phyloP scores from a whole-genome alignment of 129 eudicot genomes.

The Scalesia atractyloides region DNA sequence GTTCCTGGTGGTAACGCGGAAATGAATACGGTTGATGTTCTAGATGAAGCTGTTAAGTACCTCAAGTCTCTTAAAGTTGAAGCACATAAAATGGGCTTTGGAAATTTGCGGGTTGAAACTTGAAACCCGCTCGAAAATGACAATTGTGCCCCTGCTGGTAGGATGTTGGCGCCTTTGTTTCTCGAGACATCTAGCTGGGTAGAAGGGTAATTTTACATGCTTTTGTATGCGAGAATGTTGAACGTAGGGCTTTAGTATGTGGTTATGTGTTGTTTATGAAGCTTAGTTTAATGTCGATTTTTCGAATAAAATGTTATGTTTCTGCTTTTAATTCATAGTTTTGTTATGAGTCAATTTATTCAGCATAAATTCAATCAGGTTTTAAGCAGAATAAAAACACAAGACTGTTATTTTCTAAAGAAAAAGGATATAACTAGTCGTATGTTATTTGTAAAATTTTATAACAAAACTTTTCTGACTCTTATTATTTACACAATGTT shows the following conservation, averaged over 20 bases:
- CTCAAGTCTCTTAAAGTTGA: conserved; percentile 84
- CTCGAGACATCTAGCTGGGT: conserved; percentile 1
- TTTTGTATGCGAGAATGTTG: conserved; percentile 12
- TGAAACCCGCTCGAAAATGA: conserved; percentile 2
- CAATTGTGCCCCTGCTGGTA: conserved; percentile 14
- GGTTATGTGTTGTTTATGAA: conserved; percentile 33
- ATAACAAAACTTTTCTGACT: no score
- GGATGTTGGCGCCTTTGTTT: conserved; percentile 23
- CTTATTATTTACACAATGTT: no score
- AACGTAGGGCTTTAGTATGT: conserved; percentile 27
- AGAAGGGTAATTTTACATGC: conserved; percentile 26
- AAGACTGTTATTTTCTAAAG: no score
- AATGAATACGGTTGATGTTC: conserved; percentile 67
- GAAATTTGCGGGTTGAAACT: conserved; percentile 31
- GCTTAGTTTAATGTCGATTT: conserved; percentile 5
- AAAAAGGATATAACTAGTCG: no score
- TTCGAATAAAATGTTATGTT: conserved; percentile 4
- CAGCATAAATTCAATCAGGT: no score
- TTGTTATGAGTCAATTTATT: no score
- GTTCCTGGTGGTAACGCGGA: conserved; percentile 62
- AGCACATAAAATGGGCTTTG: conserved; percentile 62
- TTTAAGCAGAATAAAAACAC: no score
- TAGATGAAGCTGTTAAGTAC: conserved; percentile 87
- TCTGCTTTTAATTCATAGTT: neutral
- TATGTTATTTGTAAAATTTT: no score